phyloP scores from a whole-genome alignment of 306 rosid genomes.

The Canavalia gladiata region DNA sequence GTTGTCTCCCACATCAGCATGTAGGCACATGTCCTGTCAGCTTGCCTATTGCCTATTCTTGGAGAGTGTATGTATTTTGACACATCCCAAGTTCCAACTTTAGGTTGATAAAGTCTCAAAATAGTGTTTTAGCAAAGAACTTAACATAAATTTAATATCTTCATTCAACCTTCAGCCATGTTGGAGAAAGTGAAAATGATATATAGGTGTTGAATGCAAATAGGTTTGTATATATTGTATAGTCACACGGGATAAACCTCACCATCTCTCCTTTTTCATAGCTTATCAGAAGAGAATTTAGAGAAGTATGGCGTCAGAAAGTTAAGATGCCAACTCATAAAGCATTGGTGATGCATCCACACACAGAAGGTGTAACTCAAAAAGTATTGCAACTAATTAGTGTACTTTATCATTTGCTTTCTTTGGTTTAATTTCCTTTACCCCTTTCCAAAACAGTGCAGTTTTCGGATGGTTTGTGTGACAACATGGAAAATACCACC shows the following conservation, averaged over 20 bases:
- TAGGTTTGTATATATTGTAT: too few species aligned
- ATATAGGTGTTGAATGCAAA: background rate
- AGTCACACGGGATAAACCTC: background rate
- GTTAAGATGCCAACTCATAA: slow-evolving; percentile 63
- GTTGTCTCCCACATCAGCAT: background rate
- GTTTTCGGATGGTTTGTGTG: background rate
- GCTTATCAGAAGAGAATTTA: background rate
- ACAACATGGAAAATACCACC: background rate
- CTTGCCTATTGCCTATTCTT: slow-evolving; percentile 20
- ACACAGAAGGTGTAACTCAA: slow-evolving; percentile 19
- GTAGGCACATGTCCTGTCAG: background rate
- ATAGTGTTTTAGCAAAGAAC: background rate
- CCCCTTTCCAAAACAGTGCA: background rate
- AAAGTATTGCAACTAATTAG: background rate
- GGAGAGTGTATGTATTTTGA: background rate
- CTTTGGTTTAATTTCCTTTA: background rate
- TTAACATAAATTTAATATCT: background rate
- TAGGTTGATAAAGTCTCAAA: background rate
- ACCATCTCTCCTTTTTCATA: slow-evolving; percentile 6
- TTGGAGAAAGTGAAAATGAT: slow-evolving; percentile 6
- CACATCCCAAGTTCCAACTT: background rate
- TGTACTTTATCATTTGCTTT: slow-evolving; percentile 1
- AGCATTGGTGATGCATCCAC: slow-evolving; percentile 54
- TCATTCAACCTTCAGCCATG: background rate
- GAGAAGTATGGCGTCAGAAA: slow-evolving; percentile 55